Percentiles rank a stretch among this genome's conserved stretches.
Conservation (phyloP, 169 alveolate species). For the Condylostoma magnum region DNA sequence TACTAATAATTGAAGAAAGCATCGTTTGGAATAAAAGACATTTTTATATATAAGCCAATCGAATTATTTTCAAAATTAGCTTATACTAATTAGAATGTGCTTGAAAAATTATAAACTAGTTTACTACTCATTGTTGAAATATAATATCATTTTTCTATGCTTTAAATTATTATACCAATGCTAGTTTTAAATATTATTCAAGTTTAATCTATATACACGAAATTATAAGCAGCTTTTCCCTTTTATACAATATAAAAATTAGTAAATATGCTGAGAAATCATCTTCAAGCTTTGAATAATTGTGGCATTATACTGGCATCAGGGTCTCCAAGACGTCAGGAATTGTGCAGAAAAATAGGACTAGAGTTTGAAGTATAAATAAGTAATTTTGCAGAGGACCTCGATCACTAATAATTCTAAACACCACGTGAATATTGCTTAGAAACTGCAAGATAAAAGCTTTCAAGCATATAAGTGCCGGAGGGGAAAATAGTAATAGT, state of each 20-base stretch:
- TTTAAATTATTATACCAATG: too few relatives aligned
- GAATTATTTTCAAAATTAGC: too few relatives aligned
- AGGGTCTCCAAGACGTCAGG: constrained; percentile 39
- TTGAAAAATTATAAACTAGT: too few relatives aligned
- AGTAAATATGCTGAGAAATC: constrained; percentile 12
- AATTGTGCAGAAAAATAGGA: constrained; percentile 35
- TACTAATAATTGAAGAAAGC: too few relatives aligned
- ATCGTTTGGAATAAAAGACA: too few relatives aligned
- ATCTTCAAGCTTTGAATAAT: constrained; percentile 37
- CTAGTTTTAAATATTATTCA: too few relatives aligned
- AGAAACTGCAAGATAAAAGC: constrained; percentile 40
- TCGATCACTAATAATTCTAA: constrained; percentile 33
- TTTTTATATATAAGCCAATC: too few relatives aligned
- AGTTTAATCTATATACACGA: too few relatives aligned
- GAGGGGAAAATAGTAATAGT: constrained; percentile 53
- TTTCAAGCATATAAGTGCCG: constrained; percentile 23
- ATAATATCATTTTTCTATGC: too few relatives aligned
- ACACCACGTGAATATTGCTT: constrained; percentile 38
- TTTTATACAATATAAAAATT: background rate
- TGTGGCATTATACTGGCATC: constrained; percentile 46
- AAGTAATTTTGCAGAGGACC: constrained; percentile 54
- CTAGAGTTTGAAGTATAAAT: constrained; percentile 29
- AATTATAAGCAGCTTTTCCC: too few relatives aligned
- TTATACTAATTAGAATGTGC: too few relatives aligned
- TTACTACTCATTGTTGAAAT: too few relatives aligned